Base-by-base conservation (phyloP, 306 rosid species). In the Prunus kanzakura region DNA sequence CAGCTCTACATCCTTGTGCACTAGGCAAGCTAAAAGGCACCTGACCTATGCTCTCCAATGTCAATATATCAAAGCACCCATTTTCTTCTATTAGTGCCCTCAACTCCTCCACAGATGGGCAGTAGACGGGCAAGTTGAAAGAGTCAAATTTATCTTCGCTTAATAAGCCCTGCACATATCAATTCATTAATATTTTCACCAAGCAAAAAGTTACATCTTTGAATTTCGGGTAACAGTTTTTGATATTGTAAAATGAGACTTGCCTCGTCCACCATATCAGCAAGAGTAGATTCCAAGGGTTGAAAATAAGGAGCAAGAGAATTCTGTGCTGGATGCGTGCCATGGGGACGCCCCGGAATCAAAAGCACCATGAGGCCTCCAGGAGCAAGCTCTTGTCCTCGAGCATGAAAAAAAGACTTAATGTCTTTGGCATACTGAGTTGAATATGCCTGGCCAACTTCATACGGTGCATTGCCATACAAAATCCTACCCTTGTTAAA, bases 381-480 rank as follows among this genome's bases (percentile, higher is more conserved):
- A 2, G 75, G 76, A n/a, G 43, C 64, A 70, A 78, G n/a, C 71
- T 78, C 76, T 20, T 78, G 23, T 3, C 52, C 75, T 47, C 75
- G 45, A 14, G 75, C 68, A 2, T 14, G 2, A 3, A 77, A 23
- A 14, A 77, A 77, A 0, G 15, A 13, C 23, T 45, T 27, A 13
- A 77, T 68, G 29, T 68, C 80, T 60, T 45, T 18, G 30, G 27
- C 75, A 29, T 67, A 58, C 61, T 77, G 81, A 77, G 12, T 22
- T 27, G n/a, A 67, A 57, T 56, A 77, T 7, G 81, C 81, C 68
- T 69, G 16, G 6, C 57, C 67, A 19, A 77, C 75, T 45, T 77
- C 75, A 12, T 2, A 20, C 3, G 69, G 18, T 0, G 81, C 58
- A 45, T 30, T 46, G 1, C 14, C 61, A 49, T 78, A 70, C 12